Conservation (phyloP, 352 stramenopile genomes). For the Plasmopara viticola region DNA sequence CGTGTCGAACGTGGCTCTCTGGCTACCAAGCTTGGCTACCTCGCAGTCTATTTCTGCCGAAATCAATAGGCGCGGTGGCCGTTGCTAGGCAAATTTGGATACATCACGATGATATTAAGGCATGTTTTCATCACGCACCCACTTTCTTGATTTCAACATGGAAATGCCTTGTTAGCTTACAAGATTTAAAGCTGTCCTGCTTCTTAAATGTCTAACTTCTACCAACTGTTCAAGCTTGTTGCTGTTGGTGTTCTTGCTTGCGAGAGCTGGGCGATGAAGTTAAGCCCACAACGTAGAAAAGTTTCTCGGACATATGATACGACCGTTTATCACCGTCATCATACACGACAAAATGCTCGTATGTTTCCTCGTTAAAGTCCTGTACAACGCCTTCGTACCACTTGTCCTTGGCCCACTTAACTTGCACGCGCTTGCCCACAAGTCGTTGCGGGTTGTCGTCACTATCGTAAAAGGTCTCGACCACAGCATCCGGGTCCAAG, state of each 20-base stretch:
- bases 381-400: constrained; percentile 82
- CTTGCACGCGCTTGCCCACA: constrained; percentile 74
- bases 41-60: constrained; percentile 14
- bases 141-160: too few relatives aligned
- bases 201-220: too few relatives aligned
- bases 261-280: constrained; percentile 24
- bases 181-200: too few relatives aligned
- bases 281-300: constrained; percentile 72
- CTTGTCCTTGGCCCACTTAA: constrained; percentile 88
- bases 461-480: constrained; percentile 85
- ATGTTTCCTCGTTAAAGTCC: constrained; percentile 70
- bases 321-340: constrained; percentile 83
- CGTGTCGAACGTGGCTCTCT: constrained; percentile 3
- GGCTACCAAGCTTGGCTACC: neutral
- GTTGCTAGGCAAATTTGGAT: too few relatives aligned
- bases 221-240: constrained; percentile 15
- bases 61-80: neutral
- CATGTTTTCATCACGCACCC: too few relatives aligned
- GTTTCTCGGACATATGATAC: constrained; percentile 86
- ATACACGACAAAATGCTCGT: constrained; percentile 81
- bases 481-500: constrained; percentile 28
- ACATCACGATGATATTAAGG: too few relatives aligned
- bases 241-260: constrained; percentile 22
- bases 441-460: constrained; percentile 82
- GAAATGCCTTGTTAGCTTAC: too few relatives aligned